Conservation (phyloP, 371 early-diverging fungal genomes). For the Rhizopus microsporus region DNA sequence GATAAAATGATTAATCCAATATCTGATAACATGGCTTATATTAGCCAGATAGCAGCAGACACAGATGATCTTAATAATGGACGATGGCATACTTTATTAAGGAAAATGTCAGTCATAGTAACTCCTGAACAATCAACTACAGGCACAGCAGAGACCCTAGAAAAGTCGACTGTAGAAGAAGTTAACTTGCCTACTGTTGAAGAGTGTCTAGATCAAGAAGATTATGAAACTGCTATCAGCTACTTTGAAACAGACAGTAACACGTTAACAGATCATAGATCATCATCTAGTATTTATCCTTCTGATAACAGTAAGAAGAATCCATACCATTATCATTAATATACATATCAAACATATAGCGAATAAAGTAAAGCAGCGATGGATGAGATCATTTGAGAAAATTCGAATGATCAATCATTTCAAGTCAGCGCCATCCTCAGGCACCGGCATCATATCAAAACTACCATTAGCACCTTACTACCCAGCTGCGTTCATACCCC, state of each 20-base stretch:
- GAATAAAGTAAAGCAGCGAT: slow-evolving; percentile 22
- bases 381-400: slow-evolving; percentile 30
- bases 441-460: slow-evolving; percentile 17
- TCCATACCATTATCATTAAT: neutral
- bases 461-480: slow-evolving; percentile 34
- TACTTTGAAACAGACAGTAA: slow-evolving; percentile 36
- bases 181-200: slow-evolving; percentile 44
- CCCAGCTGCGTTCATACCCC: slow-evolving; percentile 29
- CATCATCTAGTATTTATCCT: neutral
- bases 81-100: slow-evolving; percentile 35
- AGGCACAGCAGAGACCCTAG: slow-evolving; percentile 11
- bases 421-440: neutral
- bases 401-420: slow-evolving; percentile 26
- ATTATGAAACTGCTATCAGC: slow-evolving; percentile 22
- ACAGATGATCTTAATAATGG: slow-evolving; percentile 7
- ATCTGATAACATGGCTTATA: slow-evolving; percentile 16
- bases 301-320: neutral
- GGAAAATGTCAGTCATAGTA: slow-evolving; percentile 41
- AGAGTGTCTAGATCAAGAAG: slow-evolving; percentile 24
- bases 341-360: neutral
- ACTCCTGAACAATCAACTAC: slow-evolving; percentile 18
- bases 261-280: neutral
- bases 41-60: slow-evolving; percentile 4
- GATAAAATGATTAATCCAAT: slow-evolving; percentile 14
- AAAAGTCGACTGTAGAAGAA: slow-evolving; percentile 20